These are phyloP conservation scores for Abortiporus biennis DNA, from an alignment of 1,284 basidiomycete species.

Conservation along the genomic window DNA sequence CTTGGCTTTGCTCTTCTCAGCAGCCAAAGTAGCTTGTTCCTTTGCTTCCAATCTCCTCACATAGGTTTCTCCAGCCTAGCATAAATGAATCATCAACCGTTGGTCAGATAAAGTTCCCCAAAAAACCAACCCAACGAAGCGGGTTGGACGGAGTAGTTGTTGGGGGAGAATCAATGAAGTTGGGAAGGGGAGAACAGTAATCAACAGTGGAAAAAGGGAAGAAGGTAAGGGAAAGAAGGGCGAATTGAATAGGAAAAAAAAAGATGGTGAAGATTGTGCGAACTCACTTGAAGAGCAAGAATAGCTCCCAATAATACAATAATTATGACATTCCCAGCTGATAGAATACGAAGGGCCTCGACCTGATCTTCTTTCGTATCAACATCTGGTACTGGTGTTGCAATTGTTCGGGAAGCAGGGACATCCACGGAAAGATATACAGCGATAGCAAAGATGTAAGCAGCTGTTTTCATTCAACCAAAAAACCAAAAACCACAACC, in stretches of 20 bases:
- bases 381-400: conserved; percentile 43
- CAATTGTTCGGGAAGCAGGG: conserved; percentile 69
- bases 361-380: conserved; percentile 62
- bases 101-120: not conserved
- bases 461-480: conserved; percentile 46
- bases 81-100: conserved; percentile 4
- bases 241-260: conserved; percentile 11
- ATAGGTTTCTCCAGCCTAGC: conserved; percentile 82
- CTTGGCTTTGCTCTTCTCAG: conserved; percentile 14
- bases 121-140: too few relatives aligned
- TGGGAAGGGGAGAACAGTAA: conserved; percentile 14
- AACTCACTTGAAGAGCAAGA: conserved; percentile 63
- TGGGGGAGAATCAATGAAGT: too few relatives aligned
- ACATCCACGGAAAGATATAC: conserved; percentile 80
- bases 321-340: conserved; percentile 82
- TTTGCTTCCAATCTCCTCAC: conserved; percentile 63
- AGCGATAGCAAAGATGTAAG: conserved; percentile 68
- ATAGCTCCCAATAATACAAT: conserved; percentile 61
- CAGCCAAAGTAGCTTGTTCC: conserved; percentile 42
- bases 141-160: too few relatives aligned
- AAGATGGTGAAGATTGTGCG: conserved; percentile 6
- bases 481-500: too few relatives aligned
- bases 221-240: conserved; percentile 10
- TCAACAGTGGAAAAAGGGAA: conserved; percentile 6
- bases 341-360: conserved; percentile 74